Base-by-base conservation (phyloP, 495 filamentous ascomycete species). In the Daldinia vernicosa region DNA sequence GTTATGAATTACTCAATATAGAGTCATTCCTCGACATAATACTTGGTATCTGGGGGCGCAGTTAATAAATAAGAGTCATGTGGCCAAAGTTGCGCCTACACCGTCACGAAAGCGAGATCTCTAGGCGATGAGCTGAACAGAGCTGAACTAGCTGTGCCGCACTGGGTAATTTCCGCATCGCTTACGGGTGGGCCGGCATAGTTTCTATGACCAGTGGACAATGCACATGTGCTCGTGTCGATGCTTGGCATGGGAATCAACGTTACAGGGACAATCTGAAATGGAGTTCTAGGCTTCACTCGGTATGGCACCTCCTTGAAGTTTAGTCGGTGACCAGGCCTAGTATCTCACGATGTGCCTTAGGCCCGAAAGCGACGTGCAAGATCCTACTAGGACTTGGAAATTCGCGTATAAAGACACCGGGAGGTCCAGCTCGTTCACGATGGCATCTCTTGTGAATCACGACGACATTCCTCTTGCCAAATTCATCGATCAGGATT, bases 141-240 rank as follows among this genome's bases (percentile, higher is more conserved):
- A 33, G 66, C 58, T 69, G 52, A 55, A 28, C 24, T 37, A 53
- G 33, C 66, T 63, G 59, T 27, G 66, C 66, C 66, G 59, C 52
- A 59, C 40, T 6, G 4, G 19, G 57, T 51, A 62, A 62, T 68
- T 58, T 32, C 6, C 51, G 22, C 56, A 8, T 26, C 26, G 26
- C 26, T 47, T 47, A 47, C 14, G 5, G 22, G 66, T 37, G 58
- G 58, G 51, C 14, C 56, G 9, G 11, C 30, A 6, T 52, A 8
- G 37, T 45, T 47, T 45, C 27, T 6, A 6, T 19, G 37, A 15
- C 58, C 65, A 28, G 7, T 30, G 19, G 40, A 61, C 53, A 27
- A 11, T 6, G 57, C 50, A 51, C 37, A 40, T 27, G 11, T 35
- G 14, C 24, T 57, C 52, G 32, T 57, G 66, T 58, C 14, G 7